Percentiles rank a stretch among this genome's conserved stretches.
These are phyloP conservation scores for Talaromyces piceae DNA, from an alignment of 2,329 filamentous ascomycete species.

Conservation along the genomic window DNA sequence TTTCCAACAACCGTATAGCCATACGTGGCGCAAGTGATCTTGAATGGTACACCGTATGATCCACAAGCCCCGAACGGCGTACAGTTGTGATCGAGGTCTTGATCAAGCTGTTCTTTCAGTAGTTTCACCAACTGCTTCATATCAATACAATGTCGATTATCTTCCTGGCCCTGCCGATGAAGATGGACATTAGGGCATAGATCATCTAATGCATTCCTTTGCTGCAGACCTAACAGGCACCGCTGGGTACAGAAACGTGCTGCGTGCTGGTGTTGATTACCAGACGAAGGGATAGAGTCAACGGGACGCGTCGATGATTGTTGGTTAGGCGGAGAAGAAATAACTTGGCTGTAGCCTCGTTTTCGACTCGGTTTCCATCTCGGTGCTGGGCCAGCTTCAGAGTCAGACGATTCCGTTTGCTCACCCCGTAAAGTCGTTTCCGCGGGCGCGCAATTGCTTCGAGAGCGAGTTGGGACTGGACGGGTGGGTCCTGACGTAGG, in stretches of 20 bases:
- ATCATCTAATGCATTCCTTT: constrained; percentile 15
- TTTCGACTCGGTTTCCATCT: constrained; percentile 19
- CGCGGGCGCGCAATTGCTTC: constrained; percentile 11
- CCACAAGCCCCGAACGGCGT: constrained; percentile 21
- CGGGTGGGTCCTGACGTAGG: background rate
- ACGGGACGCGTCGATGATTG: constrained; percentile 9
- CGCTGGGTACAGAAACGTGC: constrained; percentile 21
- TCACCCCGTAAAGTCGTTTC: background rate
- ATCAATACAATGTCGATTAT: constrained; percentile 15
- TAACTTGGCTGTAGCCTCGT: constrained; percentile 18
- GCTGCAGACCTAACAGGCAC: constrained; percentile 22
- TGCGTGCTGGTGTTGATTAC: constrained; percentile 10
- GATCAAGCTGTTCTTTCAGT: constrained; percentile 21
- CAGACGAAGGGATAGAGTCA: background rate
- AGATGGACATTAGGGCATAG: constrained; percentile 20
- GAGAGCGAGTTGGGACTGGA: constrained; percentile 8
- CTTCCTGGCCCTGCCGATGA: constrained; percentile 12
- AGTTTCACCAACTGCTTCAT: constrained; percentile 13
- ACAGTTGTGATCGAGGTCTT: constrained; percentile 21
- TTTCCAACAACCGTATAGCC: constrained; percentile 25
- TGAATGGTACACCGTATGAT: constrained; percentile 22
- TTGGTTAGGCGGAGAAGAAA: constrained; percentile 15
- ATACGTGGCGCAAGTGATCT: constrained; percentile 20
- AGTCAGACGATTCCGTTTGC: constrained; percentile 7
- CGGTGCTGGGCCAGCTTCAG: constrained; percentile 13